These are phyloP conservation scores for Aspergillus ustus DNA, from an alignment of 2,329 filamentous ascomycete genomes.

Conservation along the genomic window DNA sequence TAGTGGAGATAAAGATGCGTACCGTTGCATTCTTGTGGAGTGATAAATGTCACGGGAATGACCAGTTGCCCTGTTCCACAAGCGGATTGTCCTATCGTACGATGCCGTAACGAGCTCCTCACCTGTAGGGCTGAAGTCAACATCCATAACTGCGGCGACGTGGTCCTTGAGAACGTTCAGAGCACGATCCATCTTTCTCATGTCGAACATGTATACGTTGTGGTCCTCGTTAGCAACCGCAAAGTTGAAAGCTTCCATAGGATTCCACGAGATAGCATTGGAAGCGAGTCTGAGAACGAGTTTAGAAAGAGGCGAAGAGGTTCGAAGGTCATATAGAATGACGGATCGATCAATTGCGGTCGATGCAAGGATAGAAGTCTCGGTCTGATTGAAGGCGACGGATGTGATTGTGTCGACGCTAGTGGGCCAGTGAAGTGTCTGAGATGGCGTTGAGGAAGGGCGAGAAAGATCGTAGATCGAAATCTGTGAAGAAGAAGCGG, in stretches of 20 bases:
- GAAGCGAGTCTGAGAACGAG: slow-evolving; percentile 79
- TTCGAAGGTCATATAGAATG: slow-evolving; percentile 90
- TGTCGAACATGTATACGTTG: slow-evolving; percentile 91
- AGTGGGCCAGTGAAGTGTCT: slow-evolving; percentile 85
- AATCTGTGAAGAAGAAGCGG: slow-evolving; percentile 74
- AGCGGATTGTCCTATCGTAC: slow-evolving; percentile 83
- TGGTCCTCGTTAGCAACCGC: slow-evolving; percentile 94
- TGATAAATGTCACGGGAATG: slow-evolving; percentile 94
- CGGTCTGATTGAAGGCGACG: slow-evolving; percentile 88
- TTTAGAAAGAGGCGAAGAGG: slow-evolving; percentile 79
- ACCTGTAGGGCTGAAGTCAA: slow-evolving; percentile 92
- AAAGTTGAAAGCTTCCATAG: slow-evolving; percentile 96
- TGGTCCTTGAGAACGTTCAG: slow-evolving; percentile 90
- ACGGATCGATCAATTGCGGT: slow-evolving; percentile 83
- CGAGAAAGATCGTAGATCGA: slow-evolving; percentile 87
- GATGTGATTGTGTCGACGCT: slow-evolving; percentile 87
- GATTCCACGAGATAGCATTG: slow-evolving; percentile 89
- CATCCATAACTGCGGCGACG: slow-evolving; percentile 91
- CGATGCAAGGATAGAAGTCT: slow-evolving; percentile 87
- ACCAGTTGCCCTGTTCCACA: slow-evolving; percentile 80
- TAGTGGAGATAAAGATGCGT: slow-evolving; percentile 22
- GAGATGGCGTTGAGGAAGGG: slow-evolving; percentile 75
- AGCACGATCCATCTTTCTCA: slow-evolving; percentile 84
- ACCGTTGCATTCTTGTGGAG: slow-evolving; percentile 92
- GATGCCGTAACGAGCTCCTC: slow-evolving; percentile 90